Evolutionary conservation across 2,329 filamentous ascomycete genomes (phyloP), one percentile per base, ranked within the genome.

Genomic region (Fusarium zealandicum): DNA sequence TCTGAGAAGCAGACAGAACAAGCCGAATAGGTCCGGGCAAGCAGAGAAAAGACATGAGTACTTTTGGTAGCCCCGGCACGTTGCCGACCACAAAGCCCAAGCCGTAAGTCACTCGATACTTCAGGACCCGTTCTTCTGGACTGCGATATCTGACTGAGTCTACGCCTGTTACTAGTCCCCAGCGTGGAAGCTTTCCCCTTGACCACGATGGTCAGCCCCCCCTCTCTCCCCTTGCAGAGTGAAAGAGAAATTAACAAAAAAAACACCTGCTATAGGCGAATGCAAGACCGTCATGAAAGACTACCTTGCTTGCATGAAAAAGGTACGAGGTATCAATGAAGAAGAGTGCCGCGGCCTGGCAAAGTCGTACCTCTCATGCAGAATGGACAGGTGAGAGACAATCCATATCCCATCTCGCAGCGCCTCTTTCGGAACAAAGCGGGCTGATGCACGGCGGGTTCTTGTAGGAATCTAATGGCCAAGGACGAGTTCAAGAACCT

Each of bases 401-500:
- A 49, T 36, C 28, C 20, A 38, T 28, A 10, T 25, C 38, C 52
- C 52, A 50, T 25, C 28, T 13, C 27, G 18, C 27, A 22, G 46
- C 36, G 39, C 46, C 44, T 30, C 31, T 52, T 18, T 39, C 54
- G 51, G 52, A 54, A 53, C 20, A 57, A 54, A 48, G 41, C 58
- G 46, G 59, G 51, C 63, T 65, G 43, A 63, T 51, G 30, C 36
- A 30, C 31, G 22, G 22, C 44, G 40, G 39, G 8, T 40, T 61
- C 32, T 25, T 25, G 6, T 50, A 92, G 92, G 65, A 97, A 98
- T 70, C 79, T 99, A 27, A 99, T 99, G 95, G 93, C 93, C 7
- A 91, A 85, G 65, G 95, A 99, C 70, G 90, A 96, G 54, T 95
- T 98, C 75, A 92, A 90, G 74, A 99, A 99, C 70, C 79, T 99